A percentile compares a stretch with the other conserved stretches of the same genome.
phyloP scores from a whole-genome alignment of 805 yeast species.

The Dipodascus albidus region DNA sequence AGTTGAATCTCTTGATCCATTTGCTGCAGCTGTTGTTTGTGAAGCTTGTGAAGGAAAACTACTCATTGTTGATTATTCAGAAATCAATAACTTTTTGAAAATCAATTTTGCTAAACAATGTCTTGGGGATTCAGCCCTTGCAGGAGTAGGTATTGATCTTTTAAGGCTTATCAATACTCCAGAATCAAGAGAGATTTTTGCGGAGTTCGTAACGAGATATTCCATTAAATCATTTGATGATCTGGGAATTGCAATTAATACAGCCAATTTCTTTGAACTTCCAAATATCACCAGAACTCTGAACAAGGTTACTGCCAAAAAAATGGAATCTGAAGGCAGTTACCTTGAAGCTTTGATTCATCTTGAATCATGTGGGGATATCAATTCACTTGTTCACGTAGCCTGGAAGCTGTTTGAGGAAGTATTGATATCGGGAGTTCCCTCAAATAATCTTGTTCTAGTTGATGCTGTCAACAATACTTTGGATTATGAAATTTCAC shows the following conservation, averaged over 20 bases:
- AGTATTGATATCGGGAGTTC: conserved; percentile 11
- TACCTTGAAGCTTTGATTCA: conserved; percentile 17
- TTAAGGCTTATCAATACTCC: conserved; percentile 12
- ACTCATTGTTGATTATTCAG: conserved; percentile 18
- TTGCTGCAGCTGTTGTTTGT: conserved; percentile 21
- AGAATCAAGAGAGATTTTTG: conserved; percentile 13
- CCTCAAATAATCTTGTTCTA: conserved; percentile 6
- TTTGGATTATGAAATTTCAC: conserved; percentile 9
- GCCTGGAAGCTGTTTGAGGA: conserved; percentile 21
- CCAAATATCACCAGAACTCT: background rate
- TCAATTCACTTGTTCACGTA: conserved; percentile 12
- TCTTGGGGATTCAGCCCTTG: conserved; percentile 11
- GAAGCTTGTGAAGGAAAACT: conserved; percentile 21
- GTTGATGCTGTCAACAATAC: conserved; percentile 6
- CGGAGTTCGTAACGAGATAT: conserved; percentile 9
- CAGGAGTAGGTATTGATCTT: conserved; percentile 18
- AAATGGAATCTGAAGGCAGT: conserved; percentile 5
- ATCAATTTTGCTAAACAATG: conserved; percentile 18
- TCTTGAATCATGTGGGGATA: conserved; percentile 15
- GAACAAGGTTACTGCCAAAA: conserved; percentile 10
- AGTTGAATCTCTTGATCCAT: conserved; percentile 18
- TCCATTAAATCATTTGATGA: conserved; percentile 7
- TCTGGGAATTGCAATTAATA: conserved; percentile 9
- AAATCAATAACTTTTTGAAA: conserved; percentile 17
- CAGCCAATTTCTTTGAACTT: conserved; percentile 6